Evolutionary conservation across 805 yeast species (phyloP), one percentile per base, ranked within the genome.

Genomic region (Diddensiella transvaalensis): DNA sequence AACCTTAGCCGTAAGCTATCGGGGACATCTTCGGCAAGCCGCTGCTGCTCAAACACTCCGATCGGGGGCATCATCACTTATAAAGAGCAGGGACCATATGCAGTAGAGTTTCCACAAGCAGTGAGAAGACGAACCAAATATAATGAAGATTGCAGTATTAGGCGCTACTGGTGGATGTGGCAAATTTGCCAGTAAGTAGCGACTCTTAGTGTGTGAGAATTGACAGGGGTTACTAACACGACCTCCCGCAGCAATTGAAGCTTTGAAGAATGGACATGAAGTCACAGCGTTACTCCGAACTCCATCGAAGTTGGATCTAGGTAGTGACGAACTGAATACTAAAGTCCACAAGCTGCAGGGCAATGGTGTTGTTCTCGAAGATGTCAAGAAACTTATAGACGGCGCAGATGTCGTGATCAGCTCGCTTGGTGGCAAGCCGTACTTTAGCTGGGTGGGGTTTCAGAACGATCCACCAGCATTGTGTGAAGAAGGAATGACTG

Each of bases 81-180:
- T n/a, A n/a, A n/a, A n/a, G n/a, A n/a, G n/a, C n/a, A n/a, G n/a
- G n/a, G n/a, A n/a, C n/a, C n/a, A n/a, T n/a, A n/a, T n/a, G n/a
- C n/a, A n/a, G n/a, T n/a, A n/a, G n/a, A n/a, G n/a, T n/a, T n/a
- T n/a, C n/a, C n/a, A n/a, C n/a, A n/a, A n/a, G n/a, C n/a, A n/a
- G n/a, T n/a, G n/a, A n/a, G n/a, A n/a, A n/a, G n/a, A n/a, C n/a
- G n/a, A n/a, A n/a, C n/a, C n/a, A n/a, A n/a, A n/a, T n/a, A n/a
- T n/a, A n/a, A 42, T 43, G 36, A 44, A 45, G 32, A 18, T 45
- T 11, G 42, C 39, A 40, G 32, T 45, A 5, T 17, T 45, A 4
- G 48, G 48, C 15, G 44, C 44, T n/a, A 39, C 48, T 5, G 44
- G 48, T 15, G 44, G 44, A 3, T 24, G 30, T 13, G 42, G 36